phyloP scores from a whole-genome alignment of 257 asterid genomes.

The Solanum tacnaense region DNA sequence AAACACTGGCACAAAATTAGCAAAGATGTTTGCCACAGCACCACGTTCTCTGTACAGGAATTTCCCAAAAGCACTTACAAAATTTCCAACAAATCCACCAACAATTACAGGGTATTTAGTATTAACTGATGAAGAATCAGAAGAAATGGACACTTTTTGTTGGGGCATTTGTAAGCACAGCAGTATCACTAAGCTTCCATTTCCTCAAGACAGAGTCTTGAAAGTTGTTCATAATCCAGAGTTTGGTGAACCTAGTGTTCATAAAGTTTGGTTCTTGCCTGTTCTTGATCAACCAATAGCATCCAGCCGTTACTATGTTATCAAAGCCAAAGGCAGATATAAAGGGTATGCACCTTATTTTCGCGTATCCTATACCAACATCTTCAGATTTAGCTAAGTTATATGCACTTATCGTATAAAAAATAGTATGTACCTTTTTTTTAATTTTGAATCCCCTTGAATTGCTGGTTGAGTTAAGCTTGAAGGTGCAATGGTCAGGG shows the following conservation, averaged over 20 bases:
- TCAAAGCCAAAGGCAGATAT: constrained; percentile 54
- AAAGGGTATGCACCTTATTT: constrained; percentile 45
- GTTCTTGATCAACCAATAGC: constrained; percentile 62
- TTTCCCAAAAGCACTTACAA: constrained; percentile 30
- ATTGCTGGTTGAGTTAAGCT: background rate
- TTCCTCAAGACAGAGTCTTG: constrained; percentile 75
- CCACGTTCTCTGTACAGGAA: constrained; percentile 58
- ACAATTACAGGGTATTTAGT: constrained; percentile 37
- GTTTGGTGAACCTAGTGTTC: constrained; percentile 33
- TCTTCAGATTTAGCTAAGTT: background rate
- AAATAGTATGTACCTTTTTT: too few relatives aligned
- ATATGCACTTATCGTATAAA: background rate
- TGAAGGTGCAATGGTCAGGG: background rate
- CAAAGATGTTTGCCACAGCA: constrained; percentile 44
- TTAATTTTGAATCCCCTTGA: background rate
- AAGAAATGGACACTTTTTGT: constrained; percentile 40
- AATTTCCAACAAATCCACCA: constrained; percentile 31
- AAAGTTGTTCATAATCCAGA: constrained; percentile 51
- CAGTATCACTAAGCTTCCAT: constrained; percentile 47
- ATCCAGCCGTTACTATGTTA: constrained; percentile 54
- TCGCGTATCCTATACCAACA: background rate
- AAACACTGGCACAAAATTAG: background rate
- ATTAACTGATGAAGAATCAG: constrained; percentile 51
- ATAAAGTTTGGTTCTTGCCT: constrained; percentile 68
- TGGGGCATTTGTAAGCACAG: constrained; percentile 44